Evolutionary conservation across 2,329 filamentous ascomycete genomes (phyloP).

Genomic region (Pseudogymnoascus sp.): DNA sequence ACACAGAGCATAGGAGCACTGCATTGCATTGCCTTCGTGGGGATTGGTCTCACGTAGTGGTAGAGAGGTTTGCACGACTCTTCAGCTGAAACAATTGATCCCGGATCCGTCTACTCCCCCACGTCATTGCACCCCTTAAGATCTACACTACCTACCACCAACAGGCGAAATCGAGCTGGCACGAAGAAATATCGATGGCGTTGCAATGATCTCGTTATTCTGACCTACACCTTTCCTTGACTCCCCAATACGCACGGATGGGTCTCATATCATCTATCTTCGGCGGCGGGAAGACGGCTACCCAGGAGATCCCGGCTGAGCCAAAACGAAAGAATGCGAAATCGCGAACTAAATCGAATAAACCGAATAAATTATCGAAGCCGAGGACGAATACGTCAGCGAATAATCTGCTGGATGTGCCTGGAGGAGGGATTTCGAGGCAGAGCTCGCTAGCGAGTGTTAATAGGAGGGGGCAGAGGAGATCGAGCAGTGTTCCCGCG

Average conservation of each 20-base stretch:
- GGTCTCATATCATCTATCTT: not conserved
- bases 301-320: not conserved
- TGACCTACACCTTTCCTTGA: not conserved
- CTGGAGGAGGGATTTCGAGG: not conserved
- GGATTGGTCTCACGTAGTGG: not conserved
- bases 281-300: not conserved
- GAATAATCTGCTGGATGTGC: constrained; percentile 11
- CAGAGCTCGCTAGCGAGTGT: not conserved
- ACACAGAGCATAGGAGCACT: not conserved
- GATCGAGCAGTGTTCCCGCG: not conserved
- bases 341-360: not conserved
- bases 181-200: not conserved
- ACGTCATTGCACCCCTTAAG: not conserved
- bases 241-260: not conserved
- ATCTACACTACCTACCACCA: not conserved
- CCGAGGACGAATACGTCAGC: constrained; percentile 23
- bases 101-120: not conserved
- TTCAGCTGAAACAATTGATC: not conserved
- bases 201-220: not conserved
- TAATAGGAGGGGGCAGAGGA: not conserved
- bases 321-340: not conserved
- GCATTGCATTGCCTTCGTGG: not conserved
- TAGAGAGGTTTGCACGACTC: not conserved
- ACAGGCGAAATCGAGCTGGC: not conserved
- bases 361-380: constrained; percentile 25